Conservation (phyloP, 169 alveolate genomes). For the Plasmodium gonderi region DNA sequence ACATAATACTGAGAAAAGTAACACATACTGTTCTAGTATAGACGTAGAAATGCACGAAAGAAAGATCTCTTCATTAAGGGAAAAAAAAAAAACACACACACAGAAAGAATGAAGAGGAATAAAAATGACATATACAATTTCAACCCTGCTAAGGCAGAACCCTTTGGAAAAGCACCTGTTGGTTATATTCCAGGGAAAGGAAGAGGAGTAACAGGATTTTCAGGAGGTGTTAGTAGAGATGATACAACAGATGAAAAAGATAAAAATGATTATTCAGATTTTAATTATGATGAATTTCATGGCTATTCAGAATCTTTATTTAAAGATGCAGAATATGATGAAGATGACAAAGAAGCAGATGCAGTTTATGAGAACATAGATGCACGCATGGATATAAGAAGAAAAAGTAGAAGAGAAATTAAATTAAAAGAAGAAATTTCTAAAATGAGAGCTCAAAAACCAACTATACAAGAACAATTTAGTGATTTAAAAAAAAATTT, state of each 20-base stretch:
- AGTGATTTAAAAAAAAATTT: conserved; percentile 77
- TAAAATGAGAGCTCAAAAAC: conserved; percentile 89
- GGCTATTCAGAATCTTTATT: conserved; percentile 92
- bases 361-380: conserved; percentile 92
- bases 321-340: conserved; percentile 92
- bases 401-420: conserved; percentile 91
- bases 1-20: no score
- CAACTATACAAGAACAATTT: conserved; percentile 78
- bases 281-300: conserved; percentile 93
- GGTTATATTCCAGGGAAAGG: conserved; percentile 97
- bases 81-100: background rate
- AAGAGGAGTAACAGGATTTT: conserved; percentile 98
- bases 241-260: conserved; percentile 89
- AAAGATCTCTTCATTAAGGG: no score
- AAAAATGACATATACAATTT: conserved; percentile 14
- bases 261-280: conserved; percentile 91
- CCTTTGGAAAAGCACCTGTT: conserved; percentile 97
- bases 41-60: no score
- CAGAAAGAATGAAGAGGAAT: conserved; percentile 1
- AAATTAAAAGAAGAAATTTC: conserved; percentile 88
- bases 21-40: no score
- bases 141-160: conserved; percentile 21
- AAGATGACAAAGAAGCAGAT: conserved; percentile 95
- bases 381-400: conserved; percentile 91
- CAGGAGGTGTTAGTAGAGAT: conserved; percentile 98